These are phyloP conservation scores for Nemania abortiva DNA, from an alignment of 2,329 filamentous ascomycete species.

Conservation along the genomic window DNA sequence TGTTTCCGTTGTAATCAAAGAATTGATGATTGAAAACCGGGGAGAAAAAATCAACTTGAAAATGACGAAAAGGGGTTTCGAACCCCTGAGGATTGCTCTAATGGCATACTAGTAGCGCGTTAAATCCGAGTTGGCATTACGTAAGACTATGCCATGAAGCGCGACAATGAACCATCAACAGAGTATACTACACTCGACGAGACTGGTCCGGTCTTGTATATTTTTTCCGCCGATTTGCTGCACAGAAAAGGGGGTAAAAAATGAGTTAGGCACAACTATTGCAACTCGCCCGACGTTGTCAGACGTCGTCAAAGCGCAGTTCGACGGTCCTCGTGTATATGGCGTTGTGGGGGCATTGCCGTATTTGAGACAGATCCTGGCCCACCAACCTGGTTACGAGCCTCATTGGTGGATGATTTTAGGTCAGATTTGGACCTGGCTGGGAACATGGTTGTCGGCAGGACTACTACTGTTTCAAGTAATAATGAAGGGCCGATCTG, in stretches of 20 bases:
- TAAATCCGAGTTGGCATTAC: slow-evolving; percentile 5
- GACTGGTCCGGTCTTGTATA: not conserved
- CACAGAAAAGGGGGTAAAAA: not conserved
- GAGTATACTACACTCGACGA: not conserved
- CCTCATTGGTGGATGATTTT: slow-evolving; percentile 27
- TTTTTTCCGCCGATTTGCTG: not conserved
- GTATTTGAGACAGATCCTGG: slow-evolving; percentile 24
- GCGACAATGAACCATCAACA: not conserved
- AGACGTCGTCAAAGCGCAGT: not conserved
- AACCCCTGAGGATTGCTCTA: slow-evolving; percentile 24
- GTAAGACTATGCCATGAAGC: slow-evolving; percentile 14
- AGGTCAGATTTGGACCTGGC: not conserved
- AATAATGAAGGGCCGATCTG: slow-evolving; percentile 1
- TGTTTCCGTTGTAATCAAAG: not conserved
- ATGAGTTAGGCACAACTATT: not conserved
- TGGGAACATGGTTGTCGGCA: not conserved
- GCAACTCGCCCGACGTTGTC: no score
- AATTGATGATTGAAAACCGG: not conserved
- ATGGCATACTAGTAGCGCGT: slow-evolving; percentile 5
- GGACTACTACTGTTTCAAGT: not conserved
- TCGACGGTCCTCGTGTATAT: not conserved
- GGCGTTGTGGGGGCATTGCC: not conserved
- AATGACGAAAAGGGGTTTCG: slow-evolving; percentile 20
- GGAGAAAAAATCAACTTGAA: not conserved
- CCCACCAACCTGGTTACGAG: slow-evolving; percentile 8